Evolutionary conservation across 257 asterid species (phyloP).

Genomic region (Leonotis leonurus): DNA sequence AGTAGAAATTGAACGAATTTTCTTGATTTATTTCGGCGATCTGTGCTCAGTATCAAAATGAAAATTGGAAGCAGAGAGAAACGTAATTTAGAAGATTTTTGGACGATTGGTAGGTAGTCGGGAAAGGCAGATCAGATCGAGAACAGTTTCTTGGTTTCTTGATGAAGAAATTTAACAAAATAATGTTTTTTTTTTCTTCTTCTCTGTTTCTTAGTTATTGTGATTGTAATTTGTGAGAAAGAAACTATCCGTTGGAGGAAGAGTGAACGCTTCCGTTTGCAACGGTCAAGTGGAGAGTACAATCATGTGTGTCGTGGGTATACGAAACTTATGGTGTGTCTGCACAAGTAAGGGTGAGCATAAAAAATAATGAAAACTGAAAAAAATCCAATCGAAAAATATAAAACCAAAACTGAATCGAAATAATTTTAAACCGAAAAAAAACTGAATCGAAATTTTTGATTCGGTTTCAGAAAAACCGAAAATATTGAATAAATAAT

Average conservation of each 20-base stretch:
- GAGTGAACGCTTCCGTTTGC: constrained; percentile 16
- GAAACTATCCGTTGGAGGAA: constrained; percentile 64
- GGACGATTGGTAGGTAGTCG: neutral
- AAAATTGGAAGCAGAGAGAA: constrained; percentile 5
- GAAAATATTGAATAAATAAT: no score
- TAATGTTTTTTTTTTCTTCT: neutral
- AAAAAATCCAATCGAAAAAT: no score
- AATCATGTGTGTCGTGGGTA: constrained; percentile 23
- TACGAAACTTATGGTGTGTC: no score
- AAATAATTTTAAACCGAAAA: no score
- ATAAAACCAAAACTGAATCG: no score
- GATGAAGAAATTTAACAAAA: constrained; percentile 13
- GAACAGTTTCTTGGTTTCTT: constrained; percentile 18
- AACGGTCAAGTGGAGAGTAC: constrained; percentile 41
- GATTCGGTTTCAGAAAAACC: no score
- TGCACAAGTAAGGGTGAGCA: no score
- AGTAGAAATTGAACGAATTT: neutral
- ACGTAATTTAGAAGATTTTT: neutral
- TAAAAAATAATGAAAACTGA: no score
- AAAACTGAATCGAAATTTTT: no score
- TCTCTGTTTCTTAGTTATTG: neutral
- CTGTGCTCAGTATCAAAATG: neutral
- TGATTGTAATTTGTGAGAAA: constrained; percentile 4
- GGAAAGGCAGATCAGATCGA: neutral
- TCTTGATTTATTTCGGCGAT: constrained; percentile 2